Evolutionary conservation across 208 protist species (phyloP), one percentile per base, ranked within the genome.

Genomic region (Herpetomonas muscarum): DNA sequence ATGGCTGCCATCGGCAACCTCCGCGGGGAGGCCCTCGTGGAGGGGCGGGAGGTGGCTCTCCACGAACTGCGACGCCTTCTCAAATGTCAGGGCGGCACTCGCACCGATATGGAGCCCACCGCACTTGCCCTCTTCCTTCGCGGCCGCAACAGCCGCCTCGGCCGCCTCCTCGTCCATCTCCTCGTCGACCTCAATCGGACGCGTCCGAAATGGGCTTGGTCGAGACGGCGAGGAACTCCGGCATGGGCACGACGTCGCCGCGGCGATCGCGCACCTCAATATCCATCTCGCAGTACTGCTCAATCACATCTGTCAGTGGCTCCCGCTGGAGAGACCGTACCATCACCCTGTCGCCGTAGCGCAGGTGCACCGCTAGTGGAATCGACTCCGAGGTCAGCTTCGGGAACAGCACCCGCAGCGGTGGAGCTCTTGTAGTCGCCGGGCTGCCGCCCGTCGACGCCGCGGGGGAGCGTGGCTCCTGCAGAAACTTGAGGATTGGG

Each of bases 171-270:
- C 49, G 19, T n/a, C n/a, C n/a, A n/a, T n/a, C n/a, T n/a, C n/a
- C n/a, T n/a, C n/a, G n/a, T n/a, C n/a, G n/a, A n/a, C n/a, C n/a
- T n/a, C n/a, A n/a, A n/a, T n/a, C n/a, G n/a, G n/a, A n/a, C n/a
- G n/a, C n/a, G n/a, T 56, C 62, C 1, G 75, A 64, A 15, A 90
- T 61, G 12, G 64, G 49, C 51, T 65, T 66, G 13, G 59, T 73
- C 13, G 81, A 85, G 17, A 87, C 54, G 9, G 91, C 72, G 10
- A 91, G 32, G 47, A 94, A 94, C 67, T 90, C 83, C 2, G 87
- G 74, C 69, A 80, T 65, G 1, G 70, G 55, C 29, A 88, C 50
- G 28, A 42, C 25, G 55, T 86, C 79, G 3, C 87, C 87, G 44
- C 70, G 49, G 50, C 83, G 70, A 49, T 82, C 70, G 26, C 67